A percentile compares a stretch with the other conserved stretches of the same genome.
Evolutionary conservation across 2,329 filamentous ascomycete species (phyloP).

Genomic region (Chaetomiaceae sp.): DNA sequence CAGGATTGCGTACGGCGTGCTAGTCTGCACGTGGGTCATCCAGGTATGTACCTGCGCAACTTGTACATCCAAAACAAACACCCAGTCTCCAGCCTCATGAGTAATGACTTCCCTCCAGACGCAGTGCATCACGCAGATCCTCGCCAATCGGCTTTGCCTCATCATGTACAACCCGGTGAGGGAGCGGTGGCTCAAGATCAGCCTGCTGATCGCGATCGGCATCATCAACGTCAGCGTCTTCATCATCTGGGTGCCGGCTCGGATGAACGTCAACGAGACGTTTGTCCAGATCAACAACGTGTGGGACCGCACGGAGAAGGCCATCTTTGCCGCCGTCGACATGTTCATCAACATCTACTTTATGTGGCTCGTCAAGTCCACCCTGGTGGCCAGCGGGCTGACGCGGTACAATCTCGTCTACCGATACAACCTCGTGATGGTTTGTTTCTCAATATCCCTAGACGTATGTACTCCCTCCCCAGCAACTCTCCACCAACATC

Average conservation of each 20-base stretch:
- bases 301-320: slow-evolving; percentile 48
- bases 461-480: slow-evolving; percentile 31
- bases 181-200: slow-evolving; percentile 37
- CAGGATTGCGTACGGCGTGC: not conserved
- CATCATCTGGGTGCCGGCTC: slow-evolving; percentile 46
- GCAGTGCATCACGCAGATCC: slow-evolving; percentile 47
- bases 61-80: no score
- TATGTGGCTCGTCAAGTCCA: slow-evolving; percentile 38
- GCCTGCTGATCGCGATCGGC: slow-evolving; percentile 36
- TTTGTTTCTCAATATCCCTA: slow-evolving; percentile 41
- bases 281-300: slow-evolving; percentile 41
- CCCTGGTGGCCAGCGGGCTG: slow-evolving; percentile 42
- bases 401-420: slow-evolving; percentile 43
- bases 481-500: no score
- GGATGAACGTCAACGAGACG: slow-evolving; percentile 35
- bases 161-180: slow-evolving; percentile 37
- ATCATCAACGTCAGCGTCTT: slow-evolving; percentile 46
- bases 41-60: no score
- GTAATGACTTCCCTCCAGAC: slow-evolving; percentile 24
- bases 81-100: no score
- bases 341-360: slow-evolving; percentile 43
- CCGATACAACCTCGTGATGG: slow-evolving; percentile 42
- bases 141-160: slow-evolving; percentile 45
- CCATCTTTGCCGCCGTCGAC: slow-evolving; percentile 42
- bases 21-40: slow-evolving; percentile 20